These are phyloP conservation scores for Leccinum broughii DNA, from an alignment of 768 basidiomycete species.

Conservation along the genomic window DNA sequence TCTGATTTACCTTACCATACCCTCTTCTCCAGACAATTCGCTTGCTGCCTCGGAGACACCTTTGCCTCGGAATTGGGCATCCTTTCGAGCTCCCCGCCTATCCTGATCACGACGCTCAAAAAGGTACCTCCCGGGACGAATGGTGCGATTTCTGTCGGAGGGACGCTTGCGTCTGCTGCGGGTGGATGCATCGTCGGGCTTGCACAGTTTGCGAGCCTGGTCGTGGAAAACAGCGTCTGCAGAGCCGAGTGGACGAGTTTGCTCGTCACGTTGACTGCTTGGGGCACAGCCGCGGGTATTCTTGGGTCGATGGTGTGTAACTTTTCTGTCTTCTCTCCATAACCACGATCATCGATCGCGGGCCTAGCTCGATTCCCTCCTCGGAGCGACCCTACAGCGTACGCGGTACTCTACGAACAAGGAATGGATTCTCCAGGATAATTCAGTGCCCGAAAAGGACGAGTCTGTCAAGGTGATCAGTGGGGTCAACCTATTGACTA, in stretches of 20 bases:
- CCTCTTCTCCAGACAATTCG: conserved; percentile 63
- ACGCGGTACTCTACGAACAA: conserved; percentile 68
- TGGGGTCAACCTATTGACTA: conserved; percentile 71
- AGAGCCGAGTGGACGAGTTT: conserved; percentile 78
- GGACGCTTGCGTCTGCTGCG: conserved; percentile 69
- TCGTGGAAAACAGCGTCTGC: conserved; percentile 78
- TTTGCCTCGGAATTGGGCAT: conserved; percentile 94
- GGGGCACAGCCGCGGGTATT: conserved; percentile 68
- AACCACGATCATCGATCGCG: conserved; percentile 2
- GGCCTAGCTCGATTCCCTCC: conserved; percentile 73
- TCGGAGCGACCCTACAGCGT: conserved; percentile 85
- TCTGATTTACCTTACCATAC: not conserved
- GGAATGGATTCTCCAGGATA: conserved; percentile 66
- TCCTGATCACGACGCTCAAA: conserved; percentile 76
- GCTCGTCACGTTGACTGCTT: conserved; percentile 45
- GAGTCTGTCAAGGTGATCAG: conserved; percentile 57
- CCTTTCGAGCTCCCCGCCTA: conserved; percentile 64
- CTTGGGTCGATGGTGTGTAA: conserved; percentile 74
- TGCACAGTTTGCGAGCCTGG: conserved; percentile 49
- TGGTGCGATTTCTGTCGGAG: conserved; percentile 76
- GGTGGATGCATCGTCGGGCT: conserved; percentile 77
- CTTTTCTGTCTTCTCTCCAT: not conserved
- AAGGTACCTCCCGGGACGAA: conserved; percentile 88
- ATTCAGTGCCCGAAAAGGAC: conserved; percentile 32
- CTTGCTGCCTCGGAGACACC: conserved; percentile 88